These are phyloP conservation scores for Acanthamoeba castellanii DNA, from an alignment of 208 protist genomes.

Conservation along the genomic window DNA sequence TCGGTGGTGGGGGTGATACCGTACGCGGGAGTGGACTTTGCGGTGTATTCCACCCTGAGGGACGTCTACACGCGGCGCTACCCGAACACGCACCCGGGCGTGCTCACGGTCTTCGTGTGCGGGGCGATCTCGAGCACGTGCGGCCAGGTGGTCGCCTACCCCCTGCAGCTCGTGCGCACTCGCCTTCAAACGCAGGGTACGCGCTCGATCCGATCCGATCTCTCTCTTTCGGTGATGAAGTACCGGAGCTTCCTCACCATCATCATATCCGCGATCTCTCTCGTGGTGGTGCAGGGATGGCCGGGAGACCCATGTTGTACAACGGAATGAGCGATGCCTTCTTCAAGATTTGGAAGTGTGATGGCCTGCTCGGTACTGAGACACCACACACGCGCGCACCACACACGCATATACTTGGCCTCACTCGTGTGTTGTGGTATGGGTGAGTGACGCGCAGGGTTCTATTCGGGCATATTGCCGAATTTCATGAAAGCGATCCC, in stretches of 20 bases:
- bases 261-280: too few relatives aligned
- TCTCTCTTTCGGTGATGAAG: background rate
- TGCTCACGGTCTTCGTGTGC: conserved; percentile 68
- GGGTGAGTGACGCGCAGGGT: background rate
- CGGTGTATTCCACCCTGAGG: conserved; percentile 68
- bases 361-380: conserved; percentile 28
- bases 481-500: conserved; percentile 77
- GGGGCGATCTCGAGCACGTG: conserved; percentile 70
- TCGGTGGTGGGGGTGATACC: conserved; percentile 72
- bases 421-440: background rate
- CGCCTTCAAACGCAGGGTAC: conserved; percentile 58
- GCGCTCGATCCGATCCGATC: background rate
- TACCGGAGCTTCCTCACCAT: background rate
- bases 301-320: conserved; percentile 63
- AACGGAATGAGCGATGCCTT: conserved; percentile 62
- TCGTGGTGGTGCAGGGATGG: conserved; percentile 15
- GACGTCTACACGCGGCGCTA: conserved; percentile 29
- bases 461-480: conserved; percentile 60
- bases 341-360: conserved; percentile 64
- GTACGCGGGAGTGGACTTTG: conserved; percentile 74
- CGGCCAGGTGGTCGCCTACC: conserved; percentile 72
- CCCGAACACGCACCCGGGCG: conserved; percentile 26
- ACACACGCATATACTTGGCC: too few relatives aligned
- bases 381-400: background rate
- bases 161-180: conserved; percentile 68